phyloP scores from a whole-genome alignment of 2,329 filamentous ascomycete genomes.

The Ciborinia camelliae region DNA sequence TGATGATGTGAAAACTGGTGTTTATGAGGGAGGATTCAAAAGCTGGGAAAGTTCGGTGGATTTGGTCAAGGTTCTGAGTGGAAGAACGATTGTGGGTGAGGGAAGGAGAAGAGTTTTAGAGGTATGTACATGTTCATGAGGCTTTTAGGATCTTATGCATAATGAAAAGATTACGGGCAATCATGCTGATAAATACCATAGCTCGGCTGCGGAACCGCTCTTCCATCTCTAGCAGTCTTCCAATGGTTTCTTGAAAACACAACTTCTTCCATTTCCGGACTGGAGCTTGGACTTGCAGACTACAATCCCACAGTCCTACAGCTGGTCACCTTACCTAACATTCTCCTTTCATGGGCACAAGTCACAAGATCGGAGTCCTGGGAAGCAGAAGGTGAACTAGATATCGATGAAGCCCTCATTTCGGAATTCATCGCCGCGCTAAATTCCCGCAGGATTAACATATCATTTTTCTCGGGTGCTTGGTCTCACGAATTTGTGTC shows the following conservation, averaged over 20 bases:
- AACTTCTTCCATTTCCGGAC: conserved; percentile 20
- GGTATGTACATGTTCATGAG: conserved; percentile 26
- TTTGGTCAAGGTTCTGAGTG: conserved; percentile 58
- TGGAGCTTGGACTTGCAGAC: conserved; percentile 68
- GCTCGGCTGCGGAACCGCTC: conserved; percentile 75
- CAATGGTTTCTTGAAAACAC: conserved; percentile 49
- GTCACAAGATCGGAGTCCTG: conserved; percentile 24
- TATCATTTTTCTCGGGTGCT: conserved; percentile 70
- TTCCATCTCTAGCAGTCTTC: conserved; percentile 70
- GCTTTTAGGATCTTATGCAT: not conserved
- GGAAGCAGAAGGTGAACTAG: conserved; percentile 37
- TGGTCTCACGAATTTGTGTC: conserved; percentile 66
- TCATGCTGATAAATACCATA: conserved; percentile 36
- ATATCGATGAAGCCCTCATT: conserved; percentile 47
- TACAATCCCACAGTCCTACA: conserved; percentile 77
- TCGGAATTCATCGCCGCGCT: conserved; percentile 57
- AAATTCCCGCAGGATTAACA: conserved; percentile 45
- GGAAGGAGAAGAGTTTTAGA: conserved; percentile 32
- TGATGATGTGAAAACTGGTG: conserved; percentile 74
- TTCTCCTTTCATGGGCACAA: conserved; percentile 63
- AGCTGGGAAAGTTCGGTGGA: conserved; percentile 86
- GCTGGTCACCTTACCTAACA: conserved; percentile 75
- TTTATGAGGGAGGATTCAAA: conserved; percentile 87
- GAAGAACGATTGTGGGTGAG: conserved; percentile 11
- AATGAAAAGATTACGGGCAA: too few species aligned